These are phyloP conservation scores for Aspergillus costaricaensis DNA, from an alignment of 2,329 filamentous ascomycete genomes.

Conservation along the genomic window DNA sequence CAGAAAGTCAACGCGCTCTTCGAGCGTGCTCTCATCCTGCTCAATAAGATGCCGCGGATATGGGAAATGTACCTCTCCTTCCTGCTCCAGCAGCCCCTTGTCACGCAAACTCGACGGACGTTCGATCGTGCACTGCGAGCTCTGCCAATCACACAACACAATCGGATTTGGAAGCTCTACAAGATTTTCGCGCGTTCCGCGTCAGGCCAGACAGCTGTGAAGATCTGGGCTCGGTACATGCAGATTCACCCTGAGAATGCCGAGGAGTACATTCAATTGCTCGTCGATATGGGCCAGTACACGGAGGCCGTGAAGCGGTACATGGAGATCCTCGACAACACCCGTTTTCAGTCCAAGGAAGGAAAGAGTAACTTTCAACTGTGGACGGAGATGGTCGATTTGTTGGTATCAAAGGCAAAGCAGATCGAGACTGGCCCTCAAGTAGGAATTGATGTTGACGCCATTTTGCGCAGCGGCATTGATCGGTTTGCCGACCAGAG, in stretches of 20 bases:
- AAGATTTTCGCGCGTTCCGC: slow-evolving; percentile 88
- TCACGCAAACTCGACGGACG: slow-evolving; percentile 80
- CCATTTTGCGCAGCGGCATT: slow-evolving; percentile 90
- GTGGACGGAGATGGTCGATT: slow-evolving; percentile 96
- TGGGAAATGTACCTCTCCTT: slow-evolving; percentile 98
- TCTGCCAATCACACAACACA: slow-evolving; percentile 90
- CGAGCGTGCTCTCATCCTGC: slow-evolving; percentile 83
- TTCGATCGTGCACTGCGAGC: slow-evolving; percentile 93
- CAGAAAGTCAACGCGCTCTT: slow-evolving; percentile 94
- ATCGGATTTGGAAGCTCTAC: slow-evolving; percentile 91
- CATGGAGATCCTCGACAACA: slow-evolving; percentile 88
- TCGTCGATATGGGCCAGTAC: slow-evolving; percentile 78
- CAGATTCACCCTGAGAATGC: slow-evolving; percentile 94
- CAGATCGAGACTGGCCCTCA: slow-evolving; percentile 80
- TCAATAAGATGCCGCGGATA: slow-evolving; percentile 98
- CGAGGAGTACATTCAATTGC: slow-evolving; percentile 90
- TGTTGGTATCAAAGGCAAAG: slow-evolving; percentile 86
- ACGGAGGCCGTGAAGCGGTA: slow-evolving; percentile 90
- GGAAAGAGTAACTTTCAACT: slow-evolving; percentile 94
- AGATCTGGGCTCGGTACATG: slow-evolving; percentile 94
- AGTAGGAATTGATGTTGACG: slow-evolving; percentile 83
- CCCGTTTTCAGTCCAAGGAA: slow-evolving; percentile 86
- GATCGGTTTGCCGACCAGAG: slow-evolving; percentile 87
- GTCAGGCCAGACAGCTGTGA: slow-evolving; percentile 84
- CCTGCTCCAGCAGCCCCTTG: slow-evolving; percentile 83